phyloP scores from a whole-genome alignment of 176 grass and related monocot genomes.

The Tillandsia fasciculata region DNA sequence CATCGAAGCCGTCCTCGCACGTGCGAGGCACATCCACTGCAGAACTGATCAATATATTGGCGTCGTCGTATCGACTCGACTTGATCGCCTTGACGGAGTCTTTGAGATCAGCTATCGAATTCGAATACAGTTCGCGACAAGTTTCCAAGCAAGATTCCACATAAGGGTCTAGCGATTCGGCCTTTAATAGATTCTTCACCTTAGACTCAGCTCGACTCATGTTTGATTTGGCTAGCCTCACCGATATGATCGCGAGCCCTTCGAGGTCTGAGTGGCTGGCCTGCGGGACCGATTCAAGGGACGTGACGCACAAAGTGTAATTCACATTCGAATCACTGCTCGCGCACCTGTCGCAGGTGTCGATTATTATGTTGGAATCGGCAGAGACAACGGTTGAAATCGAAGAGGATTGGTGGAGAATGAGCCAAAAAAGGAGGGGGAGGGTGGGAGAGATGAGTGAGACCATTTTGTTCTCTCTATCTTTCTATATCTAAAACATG shows the following conservation, averaged over 20 bases:
- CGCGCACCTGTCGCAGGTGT: neutral
- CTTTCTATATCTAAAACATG: neutral
- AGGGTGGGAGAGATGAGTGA: neutral
- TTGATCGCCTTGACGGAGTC: conserved; percentile 1
- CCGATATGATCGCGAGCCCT: neutral
- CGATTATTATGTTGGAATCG: neutral
- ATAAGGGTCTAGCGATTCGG: neutral
- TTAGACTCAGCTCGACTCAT: neutral
- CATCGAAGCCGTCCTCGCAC: conserved; percentile 13
- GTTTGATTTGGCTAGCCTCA: conserved; percentile 3
- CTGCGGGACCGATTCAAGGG: neutral
- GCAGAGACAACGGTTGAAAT: neutral
- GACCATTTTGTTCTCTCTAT: neutral
- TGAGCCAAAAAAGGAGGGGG: neutral
- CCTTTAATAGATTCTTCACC: neutral
- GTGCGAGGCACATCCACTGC: conserved; percentile 2
- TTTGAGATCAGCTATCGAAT: neutral
- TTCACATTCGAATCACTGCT: neutral
- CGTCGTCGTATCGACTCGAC: neutral
- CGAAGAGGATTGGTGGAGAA: neutral
- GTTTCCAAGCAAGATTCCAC: conserved; percentile 4
- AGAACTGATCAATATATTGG: neutral
- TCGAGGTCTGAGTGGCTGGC: neutral
- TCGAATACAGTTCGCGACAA: conserved; percentile 3
- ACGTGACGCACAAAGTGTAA: neutral